Conservation (phyloP, 2,329 filamentous ascomycete species). For the Ascochyta viciae-villosae region DNA sequence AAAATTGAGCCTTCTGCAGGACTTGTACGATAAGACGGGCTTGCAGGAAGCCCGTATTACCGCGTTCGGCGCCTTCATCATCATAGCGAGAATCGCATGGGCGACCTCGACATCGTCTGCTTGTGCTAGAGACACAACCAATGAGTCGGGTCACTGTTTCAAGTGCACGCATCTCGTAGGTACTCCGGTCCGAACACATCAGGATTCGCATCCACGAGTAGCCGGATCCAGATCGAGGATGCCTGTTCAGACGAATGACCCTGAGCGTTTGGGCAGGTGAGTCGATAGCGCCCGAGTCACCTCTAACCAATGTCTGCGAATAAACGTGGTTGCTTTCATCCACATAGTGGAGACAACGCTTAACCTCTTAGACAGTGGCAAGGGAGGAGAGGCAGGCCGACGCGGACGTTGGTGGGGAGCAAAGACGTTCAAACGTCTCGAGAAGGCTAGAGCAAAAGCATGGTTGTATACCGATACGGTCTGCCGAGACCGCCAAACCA, state of each 20-base stretch:
- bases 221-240: constrained; percentile 12
- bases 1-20: constrained; percentile 34
- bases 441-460: constrained; percentile 30
- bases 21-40: constrained; percentile 36
- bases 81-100: constrained; percentile 10
- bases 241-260: constrained; percentile 7
- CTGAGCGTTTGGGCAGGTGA: constrained; percentile 16
- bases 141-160: constrained; percentile 17
- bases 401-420: constrained; percentile 41
- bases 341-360: constrained; percentile 29
- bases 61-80: constrained; percentile 35
- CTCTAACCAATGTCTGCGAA: constrained; percentile 31
- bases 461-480: constrained; percentile 23
- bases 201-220: constrained; percentile 14
- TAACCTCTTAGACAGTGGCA: constrained; percentile 27
- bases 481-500: constrained; percentile 23
- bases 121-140: constrained; percentile 15
- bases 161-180: constrained; percentile 15
- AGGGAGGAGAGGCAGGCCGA: constrained; percentile 33
- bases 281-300: constrained; percentile 22
- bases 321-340: constrained; percentile 25
- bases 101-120: constrained; percentile 17
- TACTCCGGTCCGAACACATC: constrained; percentile 12
- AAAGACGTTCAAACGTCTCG: constrained; percentile 21
- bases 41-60: constrained; percentile 25